Percentiles rank a stretch among this genome's conserved stretches.
Conservation (phyloP, 2,329 filamentous ascomycete species). For the Phaeoacremonium minimum region DNA sequence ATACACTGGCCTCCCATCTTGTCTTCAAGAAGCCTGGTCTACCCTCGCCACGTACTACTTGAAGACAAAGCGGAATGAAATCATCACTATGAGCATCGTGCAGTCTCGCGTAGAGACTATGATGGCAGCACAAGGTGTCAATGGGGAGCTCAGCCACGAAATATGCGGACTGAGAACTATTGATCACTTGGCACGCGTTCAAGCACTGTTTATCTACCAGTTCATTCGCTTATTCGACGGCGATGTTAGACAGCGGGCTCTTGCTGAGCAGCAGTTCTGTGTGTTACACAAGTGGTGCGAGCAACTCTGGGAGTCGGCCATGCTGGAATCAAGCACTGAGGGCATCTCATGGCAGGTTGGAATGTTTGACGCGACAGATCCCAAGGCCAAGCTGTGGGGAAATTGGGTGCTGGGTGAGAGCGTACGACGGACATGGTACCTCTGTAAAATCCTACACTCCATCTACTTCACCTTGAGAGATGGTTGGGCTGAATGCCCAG, state of each 20-base stretch:
- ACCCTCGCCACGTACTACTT: conserved; percentile 14
- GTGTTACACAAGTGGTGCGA: conserved; percentile 4
- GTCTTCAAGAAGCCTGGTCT: conserved; percentile 23
- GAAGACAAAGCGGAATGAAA: neutral
- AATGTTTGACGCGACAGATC: neutral
- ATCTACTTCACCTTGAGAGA: conserved; percentile 11
- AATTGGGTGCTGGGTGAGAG: conserved; percentile 18
- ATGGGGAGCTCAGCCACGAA: neutral
- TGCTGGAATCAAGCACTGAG: neutral
- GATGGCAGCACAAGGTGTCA: neutral
- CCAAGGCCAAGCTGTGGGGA: conserved; percentile 12
- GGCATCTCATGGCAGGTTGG: neutral
- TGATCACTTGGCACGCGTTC: conserved; percentile 33
- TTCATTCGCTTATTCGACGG: conserved; percentile 47
- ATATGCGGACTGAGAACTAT: neutral
- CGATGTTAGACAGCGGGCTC: conserved; percentile 34
- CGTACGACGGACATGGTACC: conserved; percentile 16
- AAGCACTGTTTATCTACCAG: conserved; percentile 45
- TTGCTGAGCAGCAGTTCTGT: conserved; percentile 24
- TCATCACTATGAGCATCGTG: neutral
- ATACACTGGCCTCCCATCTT: conserved; percentile 12
- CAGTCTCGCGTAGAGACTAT: neutral
- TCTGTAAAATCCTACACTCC: conserved; percentile 7
- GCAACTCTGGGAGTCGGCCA: conserved; percentile 4
- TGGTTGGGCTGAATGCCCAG: conserved; percentile 10